These are phyloP conservation scores for Phytophthora foliorum DNA, from an alignment of 352 stramenopile genomes.

Conservation along the genomic window DNA sequence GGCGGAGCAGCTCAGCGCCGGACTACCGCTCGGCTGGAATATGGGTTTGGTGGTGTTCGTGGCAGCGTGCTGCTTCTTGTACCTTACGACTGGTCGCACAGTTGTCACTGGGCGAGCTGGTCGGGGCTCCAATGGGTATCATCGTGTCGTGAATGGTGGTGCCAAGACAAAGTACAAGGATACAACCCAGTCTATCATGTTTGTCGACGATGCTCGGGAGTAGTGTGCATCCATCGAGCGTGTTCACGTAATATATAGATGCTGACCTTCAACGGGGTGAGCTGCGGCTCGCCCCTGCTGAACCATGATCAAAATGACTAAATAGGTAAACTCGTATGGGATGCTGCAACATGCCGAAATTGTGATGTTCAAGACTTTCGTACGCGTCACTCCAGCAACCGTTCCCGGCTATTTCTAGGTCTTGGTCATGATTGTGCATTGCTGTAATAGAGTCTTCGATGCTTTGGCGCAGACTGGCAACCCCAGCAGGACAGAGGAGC, in stretches of 20 bases:
- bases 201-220: constrained; percentile 80
- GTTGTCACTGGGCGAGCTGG: constrained; percentile 17
- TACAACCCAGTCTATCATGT: constrained; percentile 69
- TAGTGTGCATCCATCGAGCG: constrained; percentile 33
- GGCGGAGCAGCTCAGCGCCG: constrained; percentile 71
- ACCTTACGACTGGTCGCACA: constrained; percentile 48
- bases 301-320: not conserved
- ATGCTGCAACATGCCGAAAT: not conserved
- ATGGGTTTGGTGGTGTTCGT: constrained; percentile 73
- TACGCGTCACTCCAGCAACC: too few species aligned
- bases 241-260: constrained; percentile 33
- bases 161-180: constrained; percentile 52
- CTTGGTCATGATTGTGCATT: not conserved
- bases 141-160: constrained; percentile 43
- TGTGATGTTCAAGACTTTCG: too few species aligned
- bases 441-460: not conserved
- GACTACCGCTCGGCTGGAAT: constrained; percentile 72
- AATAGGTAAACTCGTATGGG: not conserved
- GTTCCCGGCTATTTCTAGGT: constrained; percentile 8
- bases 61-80: constrained; percentile 61
- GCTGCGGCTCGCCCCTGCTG: not conserved
- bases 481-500: not conserved
- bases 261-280: constrained; percentile 6
- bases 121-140: constrained; percentile 41
- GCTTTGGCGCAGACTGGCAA: not conserved